A percentile compares a stretch with the other conserved stretches of the same genome.
These are phyloP conservation scores for Hypomontagnella monticulosa DNA, from an alignment of 495 filamentous ascomycete genomes.

Conservation along the genomic window DNA sequence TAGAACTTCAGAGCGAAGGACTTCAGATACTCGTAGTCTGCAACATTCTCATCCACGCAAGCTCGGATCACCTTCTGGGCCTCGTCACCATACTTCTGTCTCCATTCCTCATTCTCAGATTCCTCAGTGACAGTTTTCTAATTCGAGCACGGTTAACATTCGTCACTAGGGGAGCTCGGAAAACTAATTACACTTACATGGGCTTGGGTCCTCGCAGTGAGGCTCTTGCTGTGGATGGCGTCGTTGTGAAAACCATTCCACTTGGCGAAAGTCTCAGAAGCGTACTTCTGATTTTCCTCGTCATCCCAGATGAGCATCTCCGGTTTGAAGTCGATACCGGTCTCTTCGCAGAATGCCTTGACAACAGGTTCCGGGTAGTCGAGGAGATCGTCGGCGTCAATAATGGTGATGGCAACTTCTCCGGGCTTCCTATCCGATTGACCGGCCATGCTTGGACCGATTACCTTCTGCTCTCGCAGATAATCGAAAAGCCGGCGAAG, in stretches of 20 bases:
- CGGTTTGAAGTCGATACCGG: conserved; percentile 74
- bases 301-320: conserved; percentile 86
- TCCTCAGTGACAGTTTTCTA: conserved; percentile 59
- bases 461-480: conserved; percentile 65
- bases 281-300: conserved; percentile 70
- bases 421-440: conserved; percentile 41
- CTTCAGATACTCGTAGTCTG: conserved; percentile 93
- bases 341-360: conserved; percentile 77
- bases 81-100: conserved; percentile 80
- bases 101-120: conserved; percentile 81
- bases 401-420: conserved; percentile 73
- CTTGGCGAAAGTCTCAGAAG: conserved; percentile 83
- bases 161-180: neutral
- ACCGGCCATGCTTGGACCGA: conserved; percentile 70
- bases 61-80: conserved; percentile 77
- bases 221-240: conserved; percentile 78
- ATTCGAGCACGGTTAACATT: conserved; percentile 1
- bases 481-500: conserved; percentile 87
- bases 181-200: conserved; percentile 67
- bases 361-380: conserved; percentile 80
- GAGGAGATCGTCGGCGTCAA: conserved; percentile 94
- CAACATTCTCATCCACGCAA: conserved; percentile 79
- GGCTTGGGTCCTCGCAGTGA: conserved; percentile 68
- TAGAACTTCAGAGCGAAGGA: conserved; percentile 76
- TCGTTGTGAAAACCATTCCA: conserved; percentile 98